These are phyloP conservation scores for Scopulariopsis brevicaulis DNA, from an alignment of 2,329 filamentous ascomycete species.

Conservation along the genomic window DNA sequence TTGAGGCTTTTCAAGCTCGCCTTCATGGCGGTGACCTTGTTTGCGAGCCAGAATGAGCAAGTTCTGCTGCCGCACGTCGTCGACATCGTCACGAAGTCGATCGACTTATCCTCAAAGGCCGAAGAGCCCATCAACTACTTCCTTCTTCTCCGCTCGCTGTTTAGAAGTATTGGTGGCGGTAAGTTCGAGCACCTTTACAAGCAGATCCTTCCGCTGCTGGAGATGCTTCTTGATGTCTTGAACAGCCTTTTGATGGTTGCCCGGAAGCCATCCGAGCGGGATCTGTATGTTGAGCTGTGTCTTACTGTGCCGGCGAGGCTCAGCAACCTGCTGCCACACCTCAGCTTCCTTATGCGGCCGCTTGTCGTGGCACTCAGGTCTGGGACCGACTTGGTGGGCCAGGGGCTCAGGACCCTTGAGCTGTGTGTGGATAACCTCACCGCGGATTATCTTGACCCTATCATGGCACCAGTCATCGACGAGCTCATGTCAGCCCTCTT, in stretches of 20 bases:
- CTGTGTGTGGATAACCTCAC: conserved; percentile 97
- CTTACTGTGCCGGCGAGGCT: conserved; percentile 89
- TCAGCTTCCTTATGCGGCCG: conserved; percentile 94
- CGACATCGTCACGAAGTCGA: conserved; percentile 94
- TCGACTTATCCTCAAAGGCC: conserved; percentile 88
- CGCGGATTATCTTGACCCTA: conserved; percentile 93
- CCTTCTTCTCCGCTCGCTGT: conserved; percentile 79
- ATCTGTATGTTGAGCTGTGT: conserved; percentile 94
- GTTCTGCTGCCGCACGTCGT: conserved; percentile 92
- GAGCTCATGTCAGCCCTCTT: conserved; percentile 97
- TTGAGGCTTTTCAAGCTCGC: conserved; percentile 93
- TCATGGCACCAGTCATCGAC: conserved; percentile 98
- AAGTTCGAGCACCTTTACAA: conserved; percentile 98
- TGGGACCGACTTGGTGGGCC: conserved; percentile 86
- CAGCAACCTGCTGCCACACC: conserved; percentile 86
- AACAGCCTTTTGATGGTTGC: conserved; percentile 90
- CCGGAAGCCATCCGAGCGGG: conserved; percentile 78
- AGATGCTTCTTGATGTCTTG: conserved; percentile 95
- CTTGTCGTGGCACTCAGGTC: conserved; percentile 90
- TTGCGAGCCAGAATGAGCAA: conserved; percentile 88
- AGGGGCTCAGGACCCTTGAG: conserved; percentile 85
- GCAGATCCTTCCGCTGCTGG: conserved; percentile 86
- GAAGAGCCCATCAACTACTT: conserved; percentile 99
- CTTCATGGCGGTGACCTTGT: conserved; percentile 98
- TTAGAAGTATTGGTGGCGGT: conserved; percentile 91